These are phyloP conservation scores for Cornus controversa DNA, from an alignment of 148 eudicot genomes.

Conservation along the genomic window DNA sequence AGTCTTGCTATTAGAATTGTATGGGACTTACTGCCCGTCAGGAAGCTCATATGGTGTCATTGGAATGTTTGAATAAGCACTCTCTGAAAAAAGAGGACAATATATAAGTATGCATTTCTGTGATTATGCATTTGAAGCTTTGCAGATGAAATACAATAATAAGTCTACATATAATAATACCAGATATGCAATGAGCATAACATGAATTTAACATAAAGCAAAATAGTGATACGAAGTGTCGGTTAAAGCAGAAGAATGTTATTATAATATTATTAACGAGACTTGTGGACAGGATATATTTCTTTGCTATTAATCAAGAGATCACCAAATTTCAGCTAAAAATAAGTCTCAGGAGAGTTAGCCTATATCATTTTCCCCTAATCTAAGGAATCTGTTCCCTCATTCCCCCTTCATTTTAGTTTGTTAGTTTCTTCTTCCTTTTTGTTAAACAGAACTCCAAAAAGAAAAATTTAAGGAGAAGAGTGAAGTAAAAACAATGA, in stretches of 20 bases:
- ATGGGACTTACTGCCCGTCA: conserved; percentile 91
- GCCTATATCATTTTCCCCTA: background rate
- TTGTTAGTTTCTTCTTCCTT: background rate
- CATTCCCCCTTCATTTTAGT: background rate
- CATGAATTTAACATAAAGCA: background rate
- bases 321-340: background rate
- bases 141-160: background rate
- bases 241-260: background rate
- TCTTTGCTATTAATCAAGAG: background rate
- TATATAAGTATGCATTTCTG: background rate
- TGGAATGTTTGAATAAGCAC: conserved; percentile 89
- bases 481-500: too few relatives aligned
- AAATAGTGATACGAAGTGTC: background rate
- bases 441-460: background rate
- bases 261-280: background rate
- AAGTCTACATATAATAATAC: background rate
- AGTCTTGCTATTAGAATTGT: background rate
- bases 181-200: background rate
- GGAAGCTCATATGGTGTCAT: conserved; percentile 98
- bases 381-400: background rate
- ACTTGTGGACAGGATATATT: background rate
- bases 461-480: background rate
- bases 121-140: background rate
- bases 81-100: conserved; percentile 49
- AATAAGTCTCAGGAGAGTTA: background rate